Evolutionary conservation across 345 rosid species (phyloP).

Genomic region (Euphorbia peplus): DNA sequence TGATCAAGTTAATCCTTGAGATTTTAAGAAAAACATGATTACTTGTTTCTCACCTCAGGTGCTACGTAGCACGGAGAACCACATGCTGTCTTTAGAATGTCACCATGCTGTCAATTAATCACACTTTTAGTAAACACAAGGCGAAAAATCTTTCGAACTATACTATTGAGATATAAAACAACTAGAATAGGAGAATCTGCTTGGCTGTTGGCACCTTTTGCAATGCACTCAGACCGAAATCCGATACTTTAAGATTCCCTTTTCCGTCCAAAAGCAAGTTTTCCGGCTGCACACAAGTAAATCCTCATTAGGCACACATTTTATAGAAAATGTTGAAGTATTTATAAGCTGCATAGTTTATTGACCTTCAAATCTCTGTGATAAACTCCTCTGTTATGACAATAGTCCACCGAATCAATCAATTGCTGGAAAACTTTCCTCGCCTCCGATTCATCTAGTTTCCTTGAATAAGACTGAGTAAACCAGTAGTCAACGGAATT

Average conservation of each 20-base stretch:
- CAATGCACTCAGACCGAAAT: slow-evolving; percentile 77
- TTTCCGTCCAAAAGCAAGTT: slow-evolving; percentile 67
- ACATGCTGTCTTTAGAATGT: slow-evolving; percentile 79
- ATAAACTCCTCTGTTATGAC: slow-evolving; percentile 82
- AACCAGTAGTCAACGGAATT: not conserved
- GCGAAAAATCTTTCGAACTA: not conserved
- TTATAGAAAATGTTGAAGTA: not conserved
- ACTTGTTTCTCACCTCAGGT: slow-evolving; percentile 63
- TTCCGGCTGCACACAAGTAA: slow-evolving; percentile 56
- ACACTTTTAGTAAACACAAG: slow-evolving; percentile 9
- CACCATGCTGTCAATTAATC: slow-evolving; percentile 55
- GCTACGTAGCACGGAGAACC: slow-evolving; percentile 94
- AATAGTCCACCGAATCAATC: slow-evolving; percentile 79
- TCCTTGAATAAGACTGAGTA: slow-evolving; percentile 48
- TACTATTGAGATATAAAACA: not conserved
- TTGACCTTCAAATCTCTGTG: slow-evolving; percentile 87
- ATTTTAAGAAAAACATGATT: not conserved
- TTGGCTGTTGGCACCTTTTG: slow-evolving; percentile 42
- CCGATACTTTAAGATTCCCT: slow-evolving; percentile 84
- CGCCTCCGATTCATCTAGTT: slow-evolving; percentile 62
- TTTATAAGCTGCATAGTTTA: not conserved
- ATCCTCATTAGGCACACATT: slow-evolving; percentile 1
- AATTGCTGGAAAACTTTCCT: slow-evolving; percentile 79
- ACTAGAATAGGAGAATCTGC: slow-evolving; percentile 3
- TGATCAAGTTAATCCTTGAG: not conserved